A percentile compares a stretch with the other conserved stretches of the same genome.
Conservation (phyloP, 345 rosid genomes). For the Boechera retrofracta region DNA sequence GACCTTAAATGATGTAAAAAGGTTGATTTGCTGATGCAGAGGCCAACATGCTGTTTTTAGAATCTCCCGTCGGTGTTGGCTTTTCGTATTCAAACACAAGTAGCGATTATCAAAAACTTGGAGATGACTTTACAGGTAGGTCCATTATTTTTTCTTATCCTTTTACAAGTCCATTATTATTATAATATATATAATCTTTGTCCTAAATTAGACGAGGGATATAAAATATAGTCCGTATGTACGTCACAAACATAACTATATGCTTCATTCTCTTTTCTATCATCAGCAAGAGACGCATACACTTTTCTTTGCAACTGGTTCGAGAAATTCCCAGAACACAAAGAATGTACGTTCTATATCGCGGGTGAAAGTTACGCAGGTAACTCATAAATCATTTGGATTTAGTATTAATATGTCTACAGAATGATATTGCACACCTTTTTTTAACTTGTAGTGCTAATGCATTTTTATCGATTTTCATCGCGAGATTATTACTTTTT, state of each 20-base stretch:
- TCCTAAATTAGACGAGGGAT: neutral
- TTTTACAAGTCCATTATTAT: constrained; percentile 15
- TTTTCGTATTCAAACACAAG: constrained; percentile 88
- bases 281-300: constrained; percentile 78
- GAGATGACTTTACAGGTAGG: constrained; percentile 77
- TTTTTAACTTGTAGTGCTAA: neutral
- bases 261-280: constrained; percentile 30
- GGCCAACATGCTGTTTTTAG: constrained; percentile 94
- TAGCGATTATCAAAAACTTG: constrained; percentile 61
- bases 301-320: constrained; percentile 80
- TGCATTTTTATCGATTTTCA: neutral
- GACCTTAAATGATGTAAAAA: constrained; percentile 54
- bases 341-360: constrained; percentile 61
- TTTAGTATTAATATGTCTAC: neutral
- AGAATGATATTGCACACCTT: neutral
- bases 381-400: constrained; percentile 3
- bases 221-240: constrained; percentile 12
- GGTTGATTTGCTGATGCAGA: constrained; percentile 63
- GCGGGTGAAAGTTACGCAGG: constrained; percentile 99
- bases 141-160: neutral
- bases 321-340: constrained; percentile 70
- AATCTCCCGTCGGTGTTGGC: constrained; percentile 97
- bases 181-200: neutral
- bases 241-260: constrained; percentile 20
- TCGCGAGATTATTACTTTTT: neutral